These are phyloP conservation scores for Suillus placidus DNA, from an alignment of 768 basidiomycete species.

Conservation along the genomic window DNA sequence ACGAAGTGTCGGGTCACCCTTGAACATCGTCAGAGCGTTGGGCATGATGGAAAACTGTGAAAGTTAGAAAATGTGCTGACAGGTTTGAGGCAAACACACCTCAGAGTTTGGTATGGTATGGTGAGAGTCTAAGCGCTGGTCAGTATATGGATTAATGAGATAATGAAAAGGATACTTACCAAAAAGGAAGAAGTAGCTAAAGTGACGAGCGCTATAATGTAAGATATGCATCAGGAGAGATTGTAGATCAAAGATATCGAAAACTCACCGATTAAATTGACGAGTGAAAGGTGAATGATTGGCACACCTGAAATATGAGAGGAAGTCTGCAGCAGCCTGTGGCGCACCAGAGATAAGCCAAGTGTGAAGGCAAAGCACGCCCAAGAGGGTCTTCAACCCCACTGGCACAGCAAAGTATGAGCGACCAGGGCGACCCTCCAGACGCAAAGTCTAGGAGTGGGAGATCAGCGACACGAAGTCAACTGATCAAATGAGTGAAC, in stretches of 20 bases:
- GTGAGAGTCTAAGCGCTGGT: no score
- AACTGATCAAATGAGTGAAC: neutral
- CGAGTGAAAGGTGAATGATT: neutral
- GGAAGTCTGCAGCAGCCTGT: neutral
- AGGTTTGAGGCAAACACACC: neutral
- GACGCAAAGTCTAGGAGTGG: neutral
- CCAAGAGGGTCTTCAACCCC: conserved; percentile 2
- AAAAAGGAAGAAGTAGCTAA: neutral
- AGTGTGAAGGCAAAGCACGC: neutral
- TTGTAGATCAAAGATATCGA: neutral
- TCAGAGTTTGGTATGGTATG: neutral
- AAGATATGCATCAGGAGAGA: neutral
- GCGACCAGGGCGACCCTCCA: neutral
- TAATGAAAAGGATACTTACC: neutral
- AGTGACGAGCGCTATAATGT: neutral
- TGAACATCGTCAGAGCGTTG: neutral
- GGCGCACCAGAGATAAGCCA: neutral
- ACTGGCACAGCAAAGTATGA: neutral
- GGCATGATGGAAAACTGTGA: neutral
- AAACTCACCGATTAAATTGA: neutral
- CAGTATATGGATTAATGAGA: neutral
- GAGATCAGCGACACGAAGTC: neutral
- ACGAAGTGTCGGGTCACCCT: neutral
- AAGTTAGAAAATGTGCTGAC: neutral
- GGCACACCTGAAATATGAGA: neutral